Conservation (phyloP, 331 rosid genomes). For the Rhamnella rubrinervis region DNA sequence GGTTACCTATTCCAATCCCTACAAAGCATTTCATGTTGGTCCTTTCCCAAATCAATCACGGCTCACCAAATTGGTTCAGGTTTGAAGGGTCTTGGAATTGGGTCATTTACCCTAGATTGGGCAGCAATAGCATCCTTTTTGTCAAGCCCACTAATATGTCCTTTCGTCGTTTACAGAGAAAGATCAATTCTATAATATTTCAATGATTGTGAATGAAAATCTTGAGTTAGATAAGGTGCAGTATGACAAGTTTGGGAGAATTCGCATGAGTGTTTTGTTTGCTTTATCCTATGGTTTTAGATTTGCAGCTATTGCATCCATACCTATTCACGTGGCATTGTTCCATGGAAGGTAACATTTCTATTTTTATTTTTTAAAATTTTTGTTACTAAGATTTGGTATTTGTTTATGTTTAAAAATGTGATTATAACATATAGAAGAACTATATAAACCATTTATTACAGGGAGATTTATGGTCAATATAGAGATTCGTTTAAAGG, state of each 20-base stretch:
- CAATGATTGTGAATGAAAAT: conserved; percentile 19
- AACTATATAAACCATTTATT: background rate
- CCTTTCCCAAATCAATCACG: conserved; percentile 33
- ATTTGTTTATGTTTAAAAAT: background rate
- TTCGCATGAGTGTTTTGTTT: conserved; percentile 39
- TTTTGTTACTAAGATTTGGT: background rate
- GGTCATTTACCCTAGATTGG: conserved; percentile 38
- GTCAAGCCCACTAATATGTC: conserved; percentile 35
- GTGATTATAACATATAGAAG: background rate
- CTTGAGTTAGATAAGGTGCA: conserved; percentile 22
- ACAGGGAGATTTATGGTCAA: conserved; percentile 69
- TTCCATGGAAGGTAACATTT: conserved; percentile 37
- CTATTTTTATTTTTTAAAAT: background rate
- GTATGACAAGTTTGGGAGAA: conserved; percentile 20
- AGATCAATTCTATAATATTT: conserved; percentile 28
- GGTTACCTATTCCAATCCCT: conserved; percentile 38
- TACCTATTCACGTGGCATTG: conserved; percentile 35
- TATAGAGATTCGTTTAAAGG: conserved; percentile 55
- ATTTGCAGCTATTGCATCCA: conserved; percentile 37
- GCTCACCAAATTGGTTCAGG: conserved; percentile 48
- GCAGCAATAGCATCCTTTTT: conserved; percentile 35
- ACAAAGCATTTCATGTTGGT: conserved; percentile 37
- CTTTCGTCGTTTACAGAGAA: conserved; percentile 32
- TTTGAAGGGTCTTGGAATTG: conserved; percentile 32
- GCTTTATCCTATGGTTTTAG: conserved; percentile 38